phyloP scores from a whole-genome alignment of 176 grass and related monocot species.

The Aegilops speltoides region DNA sequence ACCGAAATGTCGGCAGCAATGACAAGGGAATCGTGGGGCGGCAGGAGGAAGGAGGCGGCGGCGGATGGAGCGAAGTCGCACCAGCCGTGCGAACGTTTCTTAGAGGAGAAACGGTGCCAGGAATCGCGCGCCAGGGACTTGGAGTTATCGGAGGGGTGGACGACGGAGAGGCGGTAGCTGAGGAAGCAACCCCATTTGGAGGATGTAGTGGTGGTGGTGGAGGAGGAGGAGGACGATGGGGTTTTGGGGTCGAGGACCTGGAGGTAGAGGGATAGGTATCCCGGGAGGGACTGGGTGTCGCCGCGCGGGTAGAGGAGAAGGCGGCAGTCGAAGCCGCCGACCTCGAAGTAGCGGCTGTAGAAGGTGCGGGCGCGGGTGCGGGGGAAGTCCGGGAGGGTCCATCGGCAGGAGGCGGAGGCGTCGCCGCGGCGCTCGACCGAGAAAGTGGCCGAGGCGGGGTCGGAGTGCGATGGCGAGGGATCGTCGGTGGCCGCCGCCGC shows the following conservation, averaged over 20 bases:
- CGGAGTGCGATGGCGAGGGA: slow-evolving; percentile 42
- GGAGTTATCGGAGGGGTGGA: slow-evolving; percentile 51
- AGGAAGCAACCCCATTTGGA: slow-evolving; percentile 93
- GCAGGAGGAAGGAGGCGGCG: slow-evolving; percentile 47
- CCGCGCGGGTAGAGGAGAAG: slow-evolving; percentile 91
- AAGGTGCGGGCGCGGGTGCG: slow-evolving; percentile 69
- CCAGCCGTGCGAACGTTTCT: slow-evolving; percentile 97
- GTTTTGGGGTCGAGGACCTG: slow-evolving; percentile 95
- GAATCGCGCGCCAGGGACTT: slow-evolving; percentile 79
- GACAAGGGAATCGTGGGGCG: slow-evolving; percentile 63
- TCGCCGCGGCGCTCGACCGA: slow-evolving; percentile 70
- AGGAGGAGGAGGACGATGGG: slow-evolving; percentile 55
- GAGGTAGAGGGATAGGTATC: slow-evolving; percentile 88
- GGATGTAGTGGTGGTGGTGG: slow-evolving; percentile 50
- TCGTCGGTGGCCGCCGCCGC: slow-evolving; percentile 36
- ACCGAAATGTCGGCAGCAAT: slow-evolving; percentile 75
- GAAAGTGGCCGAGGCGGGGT: slow-evolving; percentile 40
- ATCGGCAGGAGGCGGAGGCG: slow-evolving; percentile 77
- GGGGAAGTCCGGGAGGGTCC: slow-evolving; percentile 79
- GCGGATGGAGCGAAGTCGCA: slow-evolving; percentile 78
- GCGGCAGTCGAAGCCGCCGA: slow-evolving; percentile 92
- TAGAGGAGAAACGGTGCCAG: slow-evolving; percentile 91
- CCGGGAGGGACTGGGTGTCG: slow-evolving; percentile 78
- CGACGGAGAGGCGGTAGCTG: slow-evolving; percentile 73
- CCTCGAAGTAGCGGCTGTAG: slow-evolving; percentile 92